These are phyloP conservation scores for Trebouxiophyceae sp. DNA, from an alignment of 163 green algal species.

Conservation along the genomic window DNA sequence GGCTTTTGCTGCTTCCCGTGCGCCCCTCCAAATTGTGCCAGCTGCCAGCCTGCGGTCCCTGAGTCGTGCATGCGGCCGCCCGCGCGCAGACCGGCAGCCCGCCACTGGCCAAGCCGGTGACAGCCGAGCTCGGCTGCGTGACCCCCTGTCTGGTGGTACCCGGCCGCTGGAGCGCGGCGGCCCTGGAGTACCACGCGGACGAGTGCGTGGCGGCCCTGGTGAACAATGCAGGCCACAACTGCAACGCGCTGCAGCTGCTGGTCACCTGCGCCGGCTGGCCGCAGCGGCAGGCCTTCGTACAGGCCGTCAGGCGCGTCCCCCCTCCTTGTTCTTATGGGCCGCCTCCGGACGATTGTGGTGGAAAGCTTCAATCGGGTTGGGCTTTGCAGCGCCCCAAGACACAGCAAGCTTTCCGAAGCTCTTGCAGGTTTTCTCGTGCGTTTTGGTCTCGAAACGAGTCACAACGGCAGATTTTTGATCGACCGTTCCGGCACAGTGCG, in stretches of 20 bases:
- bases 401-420: not conserved
- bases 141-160: slow-evolving; percentile 83
- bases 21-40: no score
- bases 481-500: not conserved
- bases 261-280: slow-evolving; percentile 61
- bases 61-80: no score
- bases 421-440: not conserved
- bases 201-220: slow-evolving; percentile 49
- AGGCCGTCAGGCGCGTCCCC: slow-evolving; percentile 24
- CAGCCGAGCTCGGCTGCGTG: slow-evolving; percentile 78
- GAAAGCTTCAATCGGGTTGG: not conserved
- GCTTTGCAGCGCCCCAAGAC: not conserved
- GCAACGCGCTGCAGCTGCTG: slow-evolving; percentile 65
- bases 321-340: not conserved
- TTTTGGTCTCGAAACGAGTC: no score
- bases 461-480: no score
- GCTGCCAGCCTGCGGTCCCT: no score
- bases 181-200: slow-evolving; percentile 66
- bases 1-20: no score
- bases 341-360: not conserved
- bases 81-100: slow-evolving; percentile 23
- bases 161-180: slow-evolving; percentile 39
- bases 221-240: slow-evolving; percentile 81
- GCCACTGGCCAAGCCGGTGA: slow-evolving; percentile 43
- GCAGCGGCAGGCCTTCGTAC: slow-evolving; percentile 59